Evolutionary conservation across 495 filamentous ascomycete genomes (phyloP), one percentile per base, ranked within the genome.

Genomic region (Margaritispora aquatica): DNA sequence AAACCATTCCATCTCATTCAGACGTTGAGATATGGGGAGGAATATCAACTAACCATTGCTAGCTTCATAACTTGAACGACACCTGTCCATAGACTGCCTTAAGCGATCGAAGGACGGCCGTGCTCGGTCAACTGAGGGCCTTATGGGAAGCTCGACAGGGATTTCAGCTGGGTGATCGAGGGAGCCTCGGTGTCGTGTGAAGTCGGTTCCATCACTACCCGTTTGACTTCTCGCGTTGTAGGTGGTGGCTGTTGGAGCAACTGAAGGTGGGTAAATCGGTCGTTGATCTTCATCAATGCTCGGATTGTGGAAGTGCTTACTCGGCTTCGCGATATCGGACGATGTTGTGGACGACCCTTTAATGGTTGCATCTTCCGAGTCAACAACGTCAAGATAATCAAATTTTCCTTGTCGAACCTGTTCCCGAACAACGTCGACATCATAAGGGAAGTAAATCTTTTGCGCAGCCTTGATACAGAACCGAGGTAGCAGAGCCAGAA

Each of bases 371-470:
- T 57, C 57, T 26, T 61, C 54, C 64, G 27, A 63, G 64, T 63
- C 60, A 26, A 59, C 60, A 58, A 63, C 1, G 57, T 88, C 80
- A 26, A 89, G 76, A 68, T 88, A 80, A 62, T 86, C 81, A 71
- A 90, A 97, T 61, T 86, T 85, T 55, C 94, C 94, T 64, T 81
- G 79, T 47, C 83, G 82, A 55, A 94, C 80, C 74, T 96, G 89
- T 72, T 99, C 95, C 27, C 95, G 89, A 65, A 99, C 85, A 65
- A 99, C 96, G 69, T 99, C 95, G 54, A 97, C 85, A 66, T 99
- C 95, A 50, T 82, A 83, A 5, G 95, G 95, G 70, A 90, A 88
- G 74, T 87, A 96, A 41, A 96, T 85, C 73, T 99, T 99, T 71
- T 96, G 93, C 24, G 94, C 71, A 27, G 84, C 73, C 74, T 99